Conservation (phyloP, 257 asterid genomes). For the Fraxinus quadrangulata region DNA sequence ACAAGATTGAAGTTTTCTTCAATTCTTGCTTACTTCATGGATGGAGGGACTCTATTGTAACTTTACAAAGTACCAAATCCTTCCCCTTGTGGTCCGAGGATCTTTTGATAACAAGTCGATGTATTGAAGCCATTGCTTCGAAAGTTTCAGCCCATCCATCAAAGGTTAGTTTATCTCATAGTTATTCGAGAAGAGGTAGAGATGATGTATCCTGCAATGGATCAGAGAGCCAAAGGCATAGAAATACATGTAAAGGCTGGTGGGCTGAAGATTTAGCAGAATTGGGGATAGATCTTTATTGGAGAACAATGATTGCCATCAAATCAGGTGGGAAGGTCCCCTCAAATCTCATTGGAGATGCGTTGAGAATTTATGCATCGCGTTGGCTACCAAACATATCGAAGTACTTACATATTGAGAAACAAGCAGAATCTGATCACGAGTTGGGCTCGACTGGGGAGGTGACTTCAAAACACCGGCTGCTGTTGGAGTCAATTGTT, state of each 20-base stretch:
- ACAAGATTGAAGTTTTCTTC: slow-evolving; percentile 79
- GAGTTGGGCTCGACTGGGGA: slow-evolving; percentile 37
- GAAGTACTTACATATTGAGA: slow-evolving; percentile 36
- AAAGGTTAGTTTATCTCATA: slow-evolving; percentile 59
- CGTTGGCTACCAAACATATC: slow-evolving; percentile 72
- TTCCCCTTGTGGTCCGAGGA: slow-evolving; percentile 68
- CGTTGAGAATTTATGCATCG: slow-evolving; percentile 64
- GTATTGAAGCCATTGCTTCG: slow-evolving; percentile 68
- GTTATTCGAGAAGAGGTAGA: slow-evolving; percentile 57
- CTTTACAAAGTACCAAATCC: slow-evolving; percentile 66
- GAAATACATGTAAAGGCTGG: slow-evolving; percentile 53
- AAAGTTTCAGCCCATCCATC: slow-evolving; percentile 63
- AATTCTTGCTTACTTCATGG: slow-evolving; percentile 79
- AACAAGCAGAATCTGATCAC: slow-evolving; percentile 17
- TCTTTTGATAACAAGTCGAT: slow-evolving; percentile 59
- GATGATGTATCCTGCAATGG: slow-evolving; percentile 66
- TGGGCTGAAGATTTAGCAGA: slow-evolving; percentile 93
- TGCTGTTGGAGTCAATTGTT: slow-evolving; percentile 75
- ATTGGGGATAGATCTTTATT: slow-evolving; percentile 76
- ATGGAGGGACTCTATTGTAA: slow-evolving; percentile 73
- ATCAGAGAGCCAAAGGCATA: slow-evolving; percentile 50
- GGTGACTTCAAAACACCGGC: slow-evolving; percentile 49
- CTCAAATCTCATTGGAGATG: slow-evolving; percentile 65
- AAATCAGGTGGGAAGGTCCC: slow-evolving; percentile 75
- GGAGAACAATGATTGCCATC: slow-evolving; percentile 81